Base-by-base conservation (phyloP, 1,284 basidiomycete species). In the Vanrija pseudolonga region DNA sequence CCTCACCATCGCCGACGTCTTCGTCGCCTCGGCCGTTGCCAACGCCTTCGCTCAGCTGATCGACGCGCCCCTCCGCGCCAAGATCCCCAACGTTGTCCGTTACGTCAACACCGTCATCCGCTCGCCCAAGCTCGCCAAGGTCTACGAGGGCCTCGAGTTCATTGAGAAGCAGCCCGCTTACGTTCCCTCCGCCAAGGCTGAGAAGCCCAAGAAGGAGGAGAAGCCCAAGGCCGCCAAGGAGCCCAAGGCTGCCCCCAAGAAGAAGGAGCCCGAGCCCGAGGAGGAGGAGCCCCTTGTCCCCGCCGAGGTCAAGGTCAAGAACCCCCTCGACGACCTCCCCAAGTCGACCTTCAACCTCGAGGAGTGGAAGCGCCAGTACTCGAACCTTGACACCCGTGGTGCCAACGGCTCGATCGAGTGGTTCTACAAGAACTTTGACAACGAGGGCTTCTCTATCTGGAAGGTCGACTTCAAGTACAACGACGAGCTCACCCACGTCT, bases 291-390 rank as follows among this genome's bases (percentile, higher is more conserved):
- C 84, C 62, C 80, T 82, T 46, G 73, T 81, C 23, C 79, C 79
- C 58, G 82, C 83, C 53, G 84, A 84, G 71, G 85, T 86, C 66
- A 87, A 95, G 79, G 82, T 80, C 55, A 94, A 94, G 84, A 96
- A 97, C 84, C 94, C 94, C 28, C 85, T 96, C 50, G 95, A 97
- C 64, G 82, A 83, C 59, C 84, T 96, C 53, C 91, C 94, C 65
- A 95, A 95, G 80, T 91, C 89, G 18, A 79, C 83, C 15, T 89
- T 97, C 81, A 92, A 93, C 81, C 86, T 98, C 55, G 94, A 98
- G 77, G 93, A 97, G 80, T 96, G 90, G 90, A 98, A 98, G 81
- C 86, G 92, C 51, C 87, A 89, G 56, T 98, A 98, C 83, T 96
- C 92, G 67, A 98, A 98, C 87, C 87, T 88, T 78, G 94, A 97